Conservation (phyloP, 306 rosid species). For the Vicia faba region DNA sequence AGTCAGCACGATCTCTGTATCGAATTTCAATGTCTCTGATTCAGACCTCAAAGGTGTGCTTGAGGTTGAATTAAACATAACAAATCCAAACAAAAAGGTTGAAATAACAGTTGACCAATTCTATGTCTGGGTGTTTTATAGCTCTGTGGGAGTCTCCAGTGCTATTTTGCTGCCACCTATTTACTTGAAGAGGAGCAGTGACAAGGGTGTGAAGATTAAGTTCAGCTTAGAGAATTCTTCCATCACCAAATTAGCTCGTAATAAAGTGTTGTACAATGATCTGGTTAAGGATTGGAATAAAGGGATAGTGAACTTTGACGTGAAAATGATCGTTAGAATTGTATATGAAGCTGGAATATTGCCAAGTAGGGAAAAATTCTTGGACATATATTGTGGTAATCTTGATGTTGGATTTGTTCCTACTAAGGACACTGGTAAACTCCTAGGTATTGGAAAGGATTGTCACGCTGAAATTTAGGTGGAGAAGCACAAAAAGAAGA, state of each 20-base stretch:
- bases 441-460: slow-evolving; percentile 1
- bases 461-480: slow-evolving; percentile 9
- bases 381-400: slow-evolving; percentile 23
- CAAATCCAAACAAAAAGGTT: slow-evolving; percentile 42
- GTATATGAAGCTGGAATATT: slow-evolving; percentile 1
- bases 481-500: neutral
- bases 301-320: slow-evolving; percentile 21
- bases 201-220: slow-evolving; percentile 12
- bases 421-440: slow-evolving; percentile 16
- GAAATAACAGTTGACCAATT: neutral
- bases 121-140: neutral
- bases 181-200: neutral
- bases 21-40: slow-evolving; percentile 22
- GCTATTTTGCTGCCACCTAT: neutral
- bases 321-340: slow-evolving; percentile 18
- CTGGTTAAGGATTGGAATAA: slow-evolving; percentile 22
- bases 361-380: neutral
- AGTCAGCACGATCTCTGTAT: slow-evolving; percentile 26
- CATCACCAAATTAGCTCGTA: neutral
- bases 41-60: neutral
- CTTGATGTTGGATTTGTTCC: slow-evolving; percentile 14
- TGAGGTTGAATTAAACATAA: slow-evolving; percentile 12
- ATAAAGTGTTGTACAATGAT: neutral
- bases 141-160: neutral
- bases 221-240: neutral